Base-by-base conservation (phyloP, 2,329 filamentous ascomycete species). In the Dactylellina sp. region DNA sequence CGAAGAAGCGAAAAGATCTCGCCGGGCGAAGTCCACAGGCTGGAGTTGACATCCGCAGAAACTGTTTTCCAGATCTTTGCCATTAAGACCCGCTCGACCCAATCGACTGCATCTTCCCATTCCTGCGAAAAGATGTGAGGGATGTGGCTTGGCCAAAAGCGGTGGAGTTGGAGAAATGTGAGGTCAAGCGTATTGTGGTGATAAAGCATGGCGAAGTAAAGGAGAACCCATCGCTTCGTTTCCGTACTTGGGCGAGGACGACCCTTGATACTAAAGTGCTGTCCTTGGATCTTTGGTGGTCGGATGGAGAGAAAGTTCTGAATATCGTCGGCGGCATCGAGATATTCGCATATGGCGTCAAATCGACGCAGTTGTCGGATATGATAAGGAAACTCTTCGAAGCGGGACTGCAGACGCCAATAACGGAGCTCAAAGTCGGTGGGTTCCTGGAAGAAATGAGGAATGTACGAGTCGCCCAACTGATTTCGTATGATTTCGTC, bases 181-280 rank as follows among this genome's bases (percentile, higher is more conserved):
- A 71, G 60, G 46, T 71, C 57, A 42, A 71, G 42, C 14, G 66
- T 71, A 59, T 71, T 71, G 24, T 71, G 66, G 37, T 71, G 66
- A 37, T 71, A 71, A 7, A 71, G 18, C 59, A 64, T 64, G 44
- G 66, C 57, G 39, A 71, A 71, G 52, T 64, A 71, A 14, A 71
- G 57, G 4, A 71, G 44, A 25, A 71, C 66, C 66, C 66, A 71
- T 35, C 60, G 53, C 50, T 63, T 63, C 16, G 66, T 71, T 5
- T 63, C 50, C 1, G 35, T 7, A 18, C 46, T 63, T 2, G 66
- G 66, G 11, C 66, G 53, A 7, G 57, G 59, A 20, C 53, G 50
- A 6, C 66, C 66, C 14, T 63, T 63, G 52, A 71, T 71, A 24
- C 66, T 71, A 50, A 71, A 71, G 24, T 71, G 66, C 20, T 71